These are phyloP conservation scores for Salix udensis DNA, from an alignment of 345 rosid species.

Conservation along the genomic window DNA sequence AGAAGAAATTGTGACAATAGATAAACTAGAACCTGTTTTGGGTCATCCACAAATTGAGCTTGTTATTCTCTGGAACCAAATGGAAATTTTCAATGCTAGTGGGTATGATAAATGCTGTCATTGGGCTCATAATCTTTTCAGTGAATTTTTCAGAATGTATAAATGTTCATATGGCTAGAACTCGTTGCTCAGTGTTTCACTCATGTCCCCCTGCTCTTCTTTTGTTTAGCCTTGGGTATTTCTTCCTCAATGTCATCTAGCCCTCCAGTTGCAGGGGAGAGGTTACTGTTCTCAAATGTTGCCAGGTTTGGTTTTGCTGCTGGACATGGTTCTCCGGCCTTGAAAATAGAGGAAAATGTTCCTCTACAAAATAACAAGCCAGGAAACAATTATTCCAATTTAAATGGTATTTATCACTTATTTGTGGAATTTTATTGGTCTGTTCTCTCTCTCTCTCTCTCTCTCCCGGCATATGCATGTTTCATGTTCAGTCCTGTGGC, in stretches of 20 bases:
- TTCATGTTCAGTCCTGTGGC: neutral
- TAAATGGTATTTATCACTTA: slow-evolving; percentile 18
- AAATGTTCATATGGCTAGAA: neutral
- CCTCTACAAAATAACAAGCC: slow-evolving; percentile 26
- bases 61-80: neutral
- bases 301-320: slow-evolving; percentile 94
- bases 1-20: too few species aligned
- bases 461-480: neutral
- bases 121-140: neutral
- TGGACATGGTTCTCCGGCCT: slow-evolving; percentile 75
- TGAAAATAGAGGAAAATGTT: slow-evolving; percentile 54
- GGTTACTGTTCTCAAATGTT: slow-evolving; percentile 73
- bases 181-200: neutral
- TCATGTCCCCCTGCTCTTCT: neutral
- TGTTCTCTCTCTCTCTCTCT: neutral
- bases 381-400: slow-evolving; percentile 41
- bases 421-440: neutral
- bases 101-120: neutral
- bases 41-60: neutral
- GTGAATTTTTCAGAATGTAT: slow-evolving; percentile 1
- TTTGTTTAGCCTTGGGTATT: slow-evolving; percentile 59
- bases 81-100: neutral
- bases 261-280: slow-evolving; percentile 61
- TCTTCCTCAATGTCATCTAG: slow-evolving; percentile 51
- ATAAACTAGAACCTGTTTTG: neutral